Conservation (phyloP, 1,284 basidiomycete genomes). For the Ganoderma multipileum region DNA sequence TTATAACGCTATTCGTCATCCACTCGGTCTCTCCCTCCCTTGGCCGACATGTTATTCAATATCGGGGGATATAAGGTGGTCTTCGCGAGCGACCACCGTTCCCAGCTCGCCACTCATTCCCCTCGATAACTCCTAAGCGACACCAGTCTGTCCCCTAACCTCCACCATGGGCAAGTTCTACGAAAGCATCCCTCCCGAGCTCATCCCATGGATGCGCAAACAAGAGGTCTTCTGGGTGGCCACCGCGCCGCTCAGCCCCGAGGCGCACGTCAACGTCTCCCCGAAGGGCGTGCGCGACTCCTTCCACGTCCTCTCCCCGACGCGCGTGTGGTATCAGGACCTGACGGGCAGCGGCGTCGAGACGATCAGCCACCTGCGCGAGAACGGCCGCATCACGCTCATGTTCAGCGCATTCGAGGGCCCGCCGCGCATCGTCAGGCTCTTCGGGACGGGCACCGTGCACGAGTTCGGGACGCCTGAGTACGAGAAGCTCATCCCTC, state of each 20-base stretch:
- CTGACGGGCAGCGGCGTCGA: constrained; percentile 61
- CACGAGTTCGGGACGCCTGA: constrained; percentile 62
- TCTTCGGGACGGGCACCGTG: constrained; percentile 58
- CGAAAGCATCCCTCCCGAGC: constrained; percentile 53
- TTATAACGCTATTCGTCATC: neutral
- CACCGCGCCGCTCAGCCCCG: constrained; percentile 55
- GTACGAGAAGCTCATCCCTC: constrained; percentile 53
- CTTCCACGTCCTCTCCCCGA: constrained; percentile 56
- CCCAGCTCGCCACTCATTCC: neutral
- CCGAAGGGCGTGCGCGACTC: constrained; percentile 59
- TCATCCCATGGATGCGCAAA: constrained; percentile 56
- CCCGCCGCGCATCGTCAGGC: constrained; percentile 55
- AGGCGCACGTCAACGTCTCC: constrained; percentile 63
- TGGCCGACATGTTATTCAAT: neutral
- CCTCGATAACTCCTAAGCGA: neutral
- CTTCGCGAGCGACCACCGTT: neutral
- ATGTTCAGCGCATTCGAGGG: constrained; percentile 64
- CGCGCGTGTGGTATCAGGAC: constrained; percentile 65
- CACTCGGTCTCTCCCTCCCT: neutral
- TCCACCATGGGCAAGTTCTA: constrained; percentile 55
- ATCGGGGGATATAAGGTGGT: neutral
- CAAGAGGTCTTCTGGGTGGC: constrained; percentile 68
- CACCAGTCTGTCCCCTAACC: neutral
- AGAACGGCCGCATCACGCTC: constrained; percentile 64
- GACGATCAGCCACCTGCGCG: constrained; percentile 63